These are phyloP conservation scores for Cajanus cajan DNA, from an alignment of 306 rosid genomes.

Conservation along the genomic window DNA sequence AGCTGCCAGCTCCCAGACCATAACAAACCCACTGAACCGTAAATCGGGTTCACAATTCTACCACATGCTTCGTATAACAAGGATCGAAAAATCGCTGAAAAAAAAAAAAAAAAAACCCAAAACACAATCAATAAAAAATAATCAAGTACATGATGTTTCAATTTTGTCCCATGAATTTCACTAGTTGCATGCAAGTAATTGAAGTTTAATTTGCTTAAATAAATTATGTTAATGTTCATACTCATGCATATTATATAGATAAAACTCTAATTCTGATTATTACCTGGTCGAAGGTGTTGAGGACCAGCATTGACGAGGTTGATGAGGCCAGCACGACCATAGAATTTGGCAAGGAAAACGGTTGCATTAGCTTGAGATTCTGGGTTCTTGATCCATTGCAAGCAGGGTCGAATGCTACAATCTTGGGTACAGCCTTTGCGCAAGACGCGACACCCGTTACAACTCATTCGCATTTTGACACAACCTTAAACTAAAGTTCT, in stretches of 20 bases:
- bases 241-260: no score
- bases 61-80: conserved; percentile 91
- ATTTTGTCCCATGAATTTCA: no score
- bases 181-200: no score
- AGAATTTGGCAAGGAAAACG: conserved; percentile 89
- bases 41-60: conserved; percentile 84
- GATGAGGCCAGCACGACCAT: conserved; percentile 97
- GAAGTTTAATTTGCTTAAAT: no score
- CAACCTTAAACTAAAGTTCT: background rate
- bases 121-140: background rate
- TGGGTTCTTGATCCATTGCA: conserved; percentile 82
- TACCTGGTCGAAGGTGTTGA: conserved; percentile 82
- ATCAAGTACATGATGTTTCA: no score
- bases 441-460: conserved; percentile 87
- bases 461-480: conserved; percentile 85
- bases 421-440: conserved; percentile 91
- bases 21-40: conserved; percentile 86
- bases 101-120: background rate
- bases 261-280: no score
- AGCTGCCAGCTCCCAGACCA: conserved; percentile 99
- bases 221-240: no score
- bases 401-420: conserved; percentile 87
- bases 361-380: conserved; percentile 94
- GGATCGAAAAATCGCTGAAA: conserved; percentile 83
- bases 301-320: conserved; percentile 90